These are phyloP conservation scores for Metschnikowia sp. DNA, from an alignment of 805 yeast species.

Conservation along the genomic window DNA sequence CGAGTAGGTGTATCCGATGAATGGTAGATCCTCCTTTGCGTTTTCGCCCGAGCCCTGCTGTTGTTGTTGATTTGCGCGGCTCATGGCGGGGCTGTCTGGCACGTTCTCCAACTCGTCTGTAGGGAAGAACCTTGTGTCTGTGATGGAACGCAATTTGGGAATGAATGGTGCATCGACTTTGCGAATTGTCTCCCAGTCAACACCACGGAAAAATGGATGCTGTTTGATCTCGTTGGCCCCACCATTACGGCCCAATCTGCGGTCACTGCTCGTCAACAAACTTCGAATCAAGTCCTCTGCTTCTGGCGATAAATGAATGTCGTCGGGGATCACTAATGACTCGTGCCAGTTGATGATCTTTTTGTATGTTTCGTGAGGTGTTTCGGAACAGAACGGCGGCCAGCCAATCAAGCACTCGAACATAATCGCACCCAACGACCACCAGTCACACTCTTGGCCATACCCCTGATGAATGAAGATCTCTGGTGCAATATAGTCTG, in stretches of 20 bases:
- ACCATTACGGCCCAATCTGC: constrained; percentile 81
- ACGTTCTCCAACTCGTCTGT: constrained; percentile 94
- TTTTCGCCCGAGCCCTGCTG: constrained; percentile 48
- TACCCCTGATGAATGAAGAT: constrained; percentile 90
- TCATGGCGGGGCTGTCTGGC: constrained; percentile 74
- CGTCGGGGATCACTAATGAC: constrained; percentile 84
- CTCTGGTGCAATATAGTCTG: constrained; percentile 95
- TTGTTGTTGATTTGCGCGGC: constrained; percentile 59
- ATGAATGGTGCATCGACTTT: constrained; percentile 90
- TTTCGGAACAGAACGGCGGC: constrained; percentile 96
- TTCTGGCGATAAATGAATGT: constrained; percentile 83
- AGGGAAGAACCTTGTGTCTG: constrained; percentile 97
- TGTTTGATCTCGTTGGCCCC: constrained; percentile 88
- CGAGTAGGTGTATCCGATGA: constrained; percentile 95
- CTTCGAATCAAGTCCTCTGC: constrained; percentile 82
- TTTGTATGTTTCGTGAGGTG: constrained; percentile 90
- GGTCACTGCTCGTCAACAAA: constrained; percentile 72
- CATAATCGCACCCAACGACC: constrained; percentile 96
- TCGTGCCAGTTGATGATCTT: constrained; percentile 91
- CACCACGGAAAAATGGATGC: constrained; percentile 95
- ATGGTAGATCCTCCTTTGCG: constrained; percentile 86
- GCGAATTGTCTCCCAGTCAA: constrained; percentile 87
- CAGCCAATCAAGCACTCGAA: constrained; percentile 93
- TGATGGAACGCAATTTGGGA: constrained; percentile 85
- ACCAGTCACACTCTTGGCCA: constrained; percentile 98